Evolutionary conservation across 495 filamentous ascomycete genomes (phyloP), one percentile per base, ranked within the genome.

Genomic region (Neurospora sp.): DNA sequence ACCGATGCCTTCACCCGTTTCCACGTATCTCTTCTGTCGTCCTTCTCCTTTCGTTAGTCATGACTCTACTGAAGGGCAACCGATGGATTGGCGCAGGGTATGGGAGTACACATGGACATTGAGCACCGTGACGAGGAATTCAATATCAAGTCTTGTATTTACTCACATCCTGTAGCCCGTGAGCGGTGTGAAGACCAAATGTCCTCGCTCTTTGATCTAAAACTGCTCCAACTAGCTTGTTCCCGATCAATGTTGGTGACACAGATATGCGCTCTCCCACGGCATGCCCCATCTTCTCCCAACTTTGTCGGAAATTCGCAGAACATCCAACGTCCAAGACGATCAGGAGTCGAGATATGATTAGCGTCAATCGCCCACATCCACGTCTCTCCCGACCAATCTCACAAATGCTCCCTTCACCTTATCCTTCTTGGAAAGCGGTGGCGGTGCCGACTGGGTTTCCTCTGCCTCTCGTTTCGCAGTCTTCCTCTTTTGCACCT

Each of bases 401-500:
- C 81, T 76, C 61, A 83, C 75, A 31, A 71, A 72, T 35, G 80
- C 74, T 27, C 80, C 79, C 44, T 81, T 83, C 48, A 68, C 8
- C 4, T 78, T 81, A 38, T 71, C 76, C 71, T 78, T 65, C 53
- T 65, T 65, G 53, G 53, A 65, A 18, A 65, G 53, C 14, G 53
- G 53, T 35, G 53, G 53, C 4, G 53, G 53, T 35, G 53, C 53
- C 5, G 53, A 27, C 27, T 65, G 53, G 12, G 27, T 65, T 37
- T 65, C 78, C 44, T 80, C 79, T 7, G 74, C 73, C 68, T 81
- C 75, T 39, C 71, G 76, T 40, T 74, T 76, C 4, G 71, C 73
- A 44, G 75, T 71, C 69, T 79, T 82, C 75, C 83, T 77, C 73
- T 81, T 82, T 75, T 85, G 83, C 12, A 84, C 82, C 77, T 91